Evolutionary conservation across 768 basidiomycete genomes (phyloP).

Genomic region (Ramaria sp.): DNA sequence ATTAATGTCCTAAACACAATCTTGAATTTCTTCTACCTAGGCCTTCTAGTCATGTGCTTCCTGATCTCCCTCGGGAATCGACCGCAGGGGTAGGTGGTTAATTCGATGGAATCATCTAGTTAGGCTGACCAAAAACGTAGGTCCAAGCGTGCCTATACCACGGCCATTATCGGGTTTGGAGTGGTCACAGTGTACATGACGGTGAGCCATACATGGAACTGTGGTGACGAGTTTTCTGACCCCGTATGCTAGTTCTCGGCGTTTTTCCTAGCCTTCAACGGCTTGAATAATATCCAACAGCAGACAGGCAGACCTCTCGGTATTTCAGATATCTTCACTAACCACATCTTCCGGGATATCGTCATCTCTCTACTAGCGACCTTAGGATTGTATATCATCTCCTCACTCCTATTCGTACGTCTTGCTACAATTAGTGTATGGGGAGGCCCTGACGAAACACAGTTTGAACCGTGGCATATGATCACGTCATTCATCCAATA

Average conservation of each 20-base stretch:
- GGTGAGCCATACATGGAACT: slow-evolving; percentile 29
- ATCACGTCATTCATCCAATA: slow-evolving; percentile 94
- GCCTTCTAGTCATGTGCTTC: slow-evolving; percentile 79
- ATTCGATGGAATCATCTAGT: neutral
- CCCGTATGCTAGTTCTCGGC: slow-evolving; percentile 47
- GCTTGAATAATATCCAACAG: slow-evolving; percentile 49
- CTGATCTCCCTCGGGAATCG: slow-evolving; percentile 82
- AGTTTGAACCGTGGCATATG: slow-evolving; percentile 99
- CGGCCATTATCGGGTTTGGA: slow-evolving; percentile 79
- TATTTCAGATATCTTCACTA: slow-evolving; percentile 58
- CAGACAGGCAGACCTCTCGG: slow-evolving; percentile 35
- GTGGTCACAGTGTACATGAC: slow-evolving; percentile 97
- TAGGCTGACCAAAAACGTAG: slow-evolving; percentile 12
- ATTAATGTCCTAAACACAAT: slow-evolving; percentile 67
- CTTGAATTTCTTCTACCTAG: slow-evolving; percentile 81
- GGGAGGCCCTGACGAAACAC: neutral
- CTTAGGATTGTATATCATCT: slow-evolving; percentile 75
- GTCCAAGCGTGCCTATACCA: slow-evolving; percentile 74
- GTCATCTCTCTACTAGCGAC: slow-evolving; percentile 81
- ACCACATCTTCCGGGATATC: slow-evolving; percentile 76
- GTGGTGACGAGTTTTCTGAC: neutral
- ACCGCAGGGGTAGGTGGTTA: slow-evolving; percentile 56
- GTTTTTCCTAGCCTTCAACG: slow-evolving; percentile 76
- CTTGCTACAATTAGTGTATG: neutral
- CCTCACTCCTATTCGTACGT: slow-evolving; percentile 79